phyloP scores from a whole-genome alignment of 441 rosid species.

The Populus hybrid region DNA sequence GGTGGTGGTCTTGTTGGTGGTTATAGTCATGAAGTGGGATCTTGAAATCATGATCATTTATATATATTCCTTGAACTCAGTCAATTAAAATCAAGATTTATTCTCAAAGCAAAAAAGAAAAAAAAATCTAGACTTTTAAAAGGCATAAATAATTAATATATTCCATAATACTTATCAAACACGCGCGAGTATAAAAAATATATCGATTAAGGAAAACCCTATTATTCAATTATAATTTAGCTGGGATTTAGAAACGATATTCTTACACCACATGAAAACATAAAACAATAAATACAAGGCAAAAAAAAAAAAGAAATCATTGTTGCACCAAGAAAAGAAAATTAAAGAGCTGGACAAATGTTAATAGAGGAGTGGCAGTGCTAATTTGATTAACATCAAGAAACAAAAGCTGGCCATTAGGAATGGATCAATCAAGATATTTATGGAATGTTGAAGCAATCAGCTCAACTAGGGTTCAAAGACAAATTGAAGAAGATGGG shows the following conservation, averaged over 20 bases:
- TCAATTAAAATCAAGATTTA: constrained; percentile 7
- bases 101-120: neutral
- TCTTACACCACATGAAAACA: neutral
- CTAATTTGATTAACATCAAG: neutral
- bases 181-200: neutral
- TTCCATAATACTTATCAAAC: neutral
- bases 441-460: neutral
- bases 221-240: neutral
- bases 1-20: constrained; percentile 31
- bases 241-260: neutral
- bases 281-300: neutral
- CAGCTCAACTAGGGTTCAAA: neutral
- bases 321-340: neutral
- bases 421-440: neutral
- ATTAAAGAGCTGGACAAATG: neutral
- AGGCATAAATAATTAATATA: neutral
- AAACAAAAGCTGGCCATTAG: neutral
- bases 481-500: neutral
- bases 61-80: constrained; percentile 10
- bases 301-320: neutral
- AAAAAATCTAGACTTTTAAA: neutral
- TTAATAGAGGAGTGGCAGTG: neutral
- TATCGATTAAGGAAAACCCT: neutral
- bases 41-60: constrained; percentile 28
- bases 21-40: constrained; percentile 35